phyloP scores from a whole-genome alignment of 176 grass and related monocot genomes.

The Phoenix roebelenii region DNA sequence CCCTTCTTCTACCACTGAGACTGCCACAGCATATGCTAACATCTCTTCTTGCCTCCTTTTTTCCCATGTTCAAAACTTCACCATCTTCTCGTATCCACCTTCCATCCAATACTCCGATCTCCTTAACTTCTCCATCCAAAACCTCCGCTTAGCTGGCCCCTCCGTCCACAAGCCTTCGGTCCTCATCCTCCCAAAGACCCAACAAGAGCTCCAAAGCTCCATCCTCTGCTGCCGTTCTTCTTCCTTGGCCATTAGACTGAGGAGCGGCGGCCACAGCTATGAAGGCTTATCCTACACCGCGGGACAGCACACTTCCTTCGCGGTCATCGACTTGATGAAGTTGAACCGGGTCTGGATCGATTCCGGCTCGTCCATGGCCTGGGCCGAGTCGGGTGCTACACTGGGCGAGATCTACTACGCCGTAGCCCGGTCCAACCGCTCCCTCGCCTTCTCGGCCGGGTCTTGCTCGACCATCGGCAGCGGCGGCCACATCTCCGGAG shows the following conservation, averaged over 20 bases:
- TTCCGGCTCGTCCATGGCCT: conserved; percentile 18
- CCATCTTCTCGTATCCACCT: conserved; percentile 5
- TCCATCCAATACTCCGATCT: conserved; percentile 12
- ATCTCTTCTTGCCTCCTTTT: conserved; percentile 36
- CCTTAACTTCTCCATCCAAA: conserved; percentile 51
- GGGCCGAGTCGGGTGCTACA: conserved; percentile 58
- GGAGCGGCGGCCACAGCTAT: conserved; percentile 89
- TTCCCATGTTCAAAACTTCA: conserved; percentile 51
- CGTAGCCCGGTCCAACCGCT: conserved; percentile 14
- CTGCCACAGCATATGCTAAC: too few species aligned
- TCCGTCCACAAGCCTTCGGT: conserved; percentile 17
- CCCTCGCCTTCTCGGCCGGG: conserved; percentile 50
- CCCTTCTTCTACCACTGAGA: too few species aligned
- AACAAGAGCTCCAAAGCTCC: conserved; percentile 21
- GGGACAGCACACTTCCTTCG: conserved; percentile 8
- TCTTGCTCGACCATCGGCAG: conserved; percentile 65
- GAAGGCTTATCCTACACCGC: conserved; percentile 70
- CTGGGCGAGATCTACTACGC: conserved; percentile 64
- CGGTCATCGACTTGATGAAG: conserved; percentile 46
- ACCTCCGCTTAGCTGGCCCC: conserved; percentile 50
- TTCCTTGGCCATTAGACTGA: conserved; percentile 31
- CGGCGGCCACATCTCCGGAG: conserved; percentile 61
- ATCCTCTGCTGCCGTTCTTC: conserved; percentile 37
- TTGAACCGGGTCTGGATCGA: conserved; percentile 45
- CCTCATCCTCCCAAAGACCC: conserved; percentile 37